Evolutionary conservation across 495 filamentous ascomycete species (phyloP).

Genomic region (Xylaria castorea): DNA sequence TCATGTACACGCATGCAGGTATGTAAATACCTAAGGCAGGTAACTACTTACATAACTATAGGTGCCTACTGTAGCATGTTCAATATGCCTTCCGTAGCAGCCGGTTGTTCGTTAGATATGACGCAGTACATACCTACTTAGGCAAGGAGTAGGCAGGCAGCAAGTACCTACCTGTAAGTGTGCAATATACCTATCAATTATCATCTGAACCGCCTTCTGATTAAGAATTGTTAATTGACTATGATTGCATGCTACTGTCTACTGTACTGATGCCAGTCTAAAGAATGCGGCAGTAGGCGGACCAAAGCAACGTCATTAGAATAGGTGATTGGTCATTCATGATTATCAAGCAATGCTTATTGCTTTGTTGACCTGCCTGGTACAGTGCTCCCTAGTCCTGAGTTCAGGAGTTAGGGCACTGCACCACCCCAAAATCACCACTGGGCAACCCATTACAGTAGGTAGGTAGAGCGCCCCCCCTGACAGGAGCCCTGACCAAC

Average conservation of each 20-base stretch:
- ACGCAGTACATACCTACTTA: no score
- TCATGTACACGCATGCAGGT: neutral
- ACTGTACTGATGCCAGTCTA: neutral
- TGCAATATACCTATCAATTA: neutral
- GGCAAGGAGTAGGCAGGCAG: neutral
- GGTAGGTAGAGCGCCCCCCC: neutral
- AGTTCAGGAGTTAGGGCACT: neutral
- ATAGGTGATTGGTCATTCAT: conserved; percentile 14
- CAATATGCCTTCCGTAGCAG: neutral
- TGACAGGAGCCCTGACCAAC: conserved; percentile 4
- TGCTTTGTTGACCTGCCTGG: conserved; percentile 6
- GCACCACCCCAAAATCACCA: neutral
- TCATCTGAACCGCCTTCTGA: neutral
- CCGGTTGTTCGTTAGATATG: neutral
- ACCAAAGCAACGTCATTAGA: neutral
- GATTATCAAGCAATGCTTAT: conserved; percentile 27
- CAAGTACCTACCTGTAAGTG: neutral
- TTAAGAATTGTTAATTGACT: neutral
- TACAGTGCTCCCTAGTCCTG: neutral
- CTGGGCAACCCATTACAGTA: neutral
- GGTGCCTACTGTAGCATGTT: neutral
- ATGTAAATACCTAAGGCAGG: neutral
- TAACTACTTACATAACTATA: no score
- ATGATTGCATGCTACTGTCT: neutral
- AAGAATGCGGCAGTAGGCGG: neutral